Evolutionary conservation across 2,329 filamentous ascomycete genomes (phyloP), one percentile per base, ranked within the genome.

Genomic region (Penicillium sp.): DNA sequence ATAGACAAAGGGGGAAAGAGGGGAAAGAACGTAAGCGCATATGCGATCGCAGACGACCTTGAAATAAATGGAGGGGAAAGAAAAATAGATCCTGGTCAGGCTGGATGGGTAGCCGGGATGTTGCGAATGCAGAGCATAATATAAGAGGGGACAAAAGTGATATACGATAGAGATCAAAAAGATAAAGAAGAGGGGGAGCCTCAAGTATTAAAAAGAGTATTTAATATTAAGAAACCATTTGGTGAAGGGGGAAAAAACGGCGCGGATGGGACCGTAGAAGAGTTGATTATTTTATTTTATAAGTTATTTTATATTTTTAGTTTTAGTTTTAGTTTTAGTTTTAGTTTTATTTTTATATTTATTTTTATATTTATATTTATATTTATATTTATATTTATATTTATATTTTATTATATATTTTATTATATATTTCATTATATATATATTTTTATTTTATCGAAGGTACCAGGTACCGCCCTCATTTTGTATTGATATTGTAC

Each of bases 91-190:
- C 61, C 61, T 65, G 49, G 61, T 64, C 59, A 66, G 54, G 55
- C 59, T 57, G 64, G 55, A 61, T 60, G 52, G 53, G 51, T 53
- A 56, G 54, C 56, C 60, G 49, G 57, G 61, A 60, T 63, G 53
- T 47, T 48, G 43, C 45, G 57, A 64, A 45, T 55, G 50, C 47
- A 53, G 59, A 53, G 59, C 61, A 66, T 66, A 64, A 58, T 64
- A 60, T 57, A 58, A 48, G 48, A 56, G 38, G 29, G 19, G 39
- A 48, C 15, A 35, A 25, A 29, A 53, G 31, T 47, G 45, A 51
- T 52, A 49, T 36, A 58, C 38, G 48, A 55, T 35, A 45, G 43
- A 60, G 51, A 54, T 25, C 17, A 35, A 39, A 21, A n/a, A 45
- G 50, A 54, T 54, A 41, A 39, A 57, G 49, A 49, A 52, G 47